Evolutionary conservation across 192 early-diverging fungal species (phyloP), one percentile per base, ranked within the genome.

Genomic region (Backusella sp.): DNA sequence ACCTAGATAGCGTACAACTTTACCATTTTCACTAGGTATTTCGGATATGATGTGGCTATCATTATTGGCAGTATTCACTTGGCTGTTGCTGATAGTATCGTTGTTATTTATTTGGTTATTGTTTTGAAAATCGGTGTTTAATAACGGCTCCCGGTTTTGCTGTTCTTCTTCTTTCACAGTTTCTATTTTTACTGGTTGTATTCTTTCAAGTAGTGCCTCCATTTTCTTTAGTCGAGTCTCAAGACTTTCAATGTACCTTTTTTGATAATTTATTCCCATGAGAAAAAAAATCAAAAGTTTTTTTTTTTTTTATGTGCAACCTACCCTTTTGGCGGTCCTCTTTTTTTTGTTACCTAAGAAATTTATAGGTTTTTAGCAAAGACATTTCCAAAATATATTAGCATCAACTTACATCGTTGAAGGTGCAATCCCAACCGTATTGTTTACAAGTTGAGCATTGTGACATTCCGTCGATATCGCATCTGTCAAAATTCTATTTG

Each of bases 271-370:
- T 49, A 23, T 71, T 26, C 56, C 56, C 56, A 62, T 37, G 66
- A 41, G 28, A 75, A 66, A 67, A 65, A 75, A 67, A 65, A 75
- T 32, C 11, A 69, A 37, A 12, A 26, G 21, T 37, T 68, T 67
- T 62, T 65, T 44, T 65, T n/a, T 32, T 56, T 41, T 46, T 39
- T 62, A 65, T 74, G 39, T 74, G 19, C 17, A 23, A 34, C 23
- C 34, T 78, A 80, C 72, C 79, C 79, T 70, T 80, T 80, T 68
- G 79, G 79, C 15, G 79, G 79, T 11, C 79, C 79, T 49, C 79
- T 56, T 39, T 80, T 80, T 52, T 69, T 72, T 23, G 72, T 72
- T 28, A 67, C 72, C 71, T 77, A 69, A 52, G 42, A 41, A 28
- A 26, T 28, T 26, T 23, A 69, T 21, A 49, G 35, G 37, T 37